Conservation (phyloP, 345 rosid genomes). For the Eucalyptus caleyi region DNA sequence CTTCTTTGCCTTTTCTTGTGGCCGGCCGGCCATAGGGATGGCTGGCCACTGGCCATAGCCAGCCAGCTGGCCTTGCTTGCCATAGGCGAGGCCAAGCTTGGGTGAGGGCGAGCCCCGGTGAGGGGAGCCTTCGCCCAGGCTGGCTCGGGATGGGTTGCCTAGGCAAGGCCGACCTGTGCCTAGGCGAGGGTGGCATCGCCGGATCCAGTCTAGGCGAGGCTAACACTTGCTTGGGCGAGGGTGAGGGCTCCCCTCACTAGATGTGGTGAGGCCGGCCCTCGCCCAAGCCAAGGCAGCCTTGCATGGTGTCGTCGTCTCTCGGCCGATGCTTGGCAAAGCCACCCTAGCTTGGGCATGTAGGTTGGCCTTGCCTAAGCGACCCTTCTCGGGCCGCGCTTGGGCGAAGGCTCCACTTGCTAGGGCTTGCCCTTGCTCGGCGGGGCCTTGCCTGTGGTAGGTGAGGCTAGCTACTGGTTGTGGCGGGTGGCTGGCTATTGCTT, state of each 20-base stretch:
- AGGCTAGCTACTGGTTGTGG: too few species aligned
- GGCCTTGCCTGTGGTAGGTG: accelerated
- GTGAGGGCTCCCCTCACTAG: too few species aligned
- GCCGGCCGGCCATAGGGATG: accelerated
- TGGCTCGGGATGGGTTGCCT: accelerated
- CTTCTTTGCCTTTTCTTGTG: too few species aligned
- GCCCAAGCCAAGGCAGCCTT: too few species aligned
- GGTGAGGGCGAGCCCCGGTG: accelerated
- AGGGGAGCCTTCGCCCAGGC: too few species aligned
- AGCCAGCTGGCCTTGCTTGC: accelerated
- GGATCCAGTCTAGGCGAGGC: accelerated
- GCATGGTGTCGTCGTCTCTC: accelerated
- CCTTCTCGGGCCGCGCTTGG: accelerated
- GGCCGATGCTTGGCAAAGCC: accelerated
- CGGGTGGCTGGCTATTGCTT: accelerated
- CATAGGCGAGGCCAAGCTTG: accelerated
- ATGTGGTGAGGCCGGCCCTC: too few species aligned
- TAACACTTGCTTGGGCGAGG: too few species aligned
- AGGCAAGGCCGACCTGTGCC: accelerated
- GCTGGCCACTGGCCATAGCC: too few species aligned
- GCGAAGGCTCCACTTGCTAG: accelerated
- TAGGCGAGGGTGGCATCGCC: accelerated
- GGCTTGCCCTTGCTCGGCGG: accelerated
- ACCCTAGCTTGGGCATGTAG: accelerated
- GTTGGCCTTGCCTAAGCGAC: too few species aligned